These are phyloP conservation scores for Huntiella moniliformis DNA, from an alignment of 2,329 filamentous ascomycete genomes.

Conservation along the genomic window DNA sequence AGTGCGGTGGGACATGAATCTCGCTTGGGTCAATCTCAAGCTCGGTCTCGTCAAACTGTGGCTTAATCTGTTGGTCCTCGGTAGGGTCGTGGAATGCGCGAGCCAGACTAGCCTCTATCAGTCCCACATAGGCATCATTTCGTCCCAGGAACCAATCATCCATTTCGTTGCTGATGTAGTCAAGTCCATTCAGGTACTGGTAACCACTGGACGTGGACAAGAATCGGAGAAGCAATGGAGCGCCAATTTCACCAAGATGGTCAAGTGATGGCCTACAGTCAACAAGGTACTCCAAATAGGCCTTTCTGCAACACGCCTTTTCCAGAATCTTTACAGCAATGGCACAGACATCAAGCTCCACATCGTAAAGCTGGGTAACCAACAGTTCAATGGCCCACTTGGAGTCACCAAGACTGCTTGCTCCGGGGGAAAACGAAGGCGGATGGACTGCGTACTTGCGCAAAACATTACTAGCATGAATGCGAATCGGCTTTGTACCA, in stretches of 20 bases:
- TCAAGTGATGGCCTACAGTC: conserved; percentile 88
- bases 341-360: conserved; percentile 89
- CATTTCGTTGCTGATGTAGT: conserved; percentile 99
- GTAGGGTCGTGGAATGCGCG: conserved; percentile 57
- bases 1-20: conserved; percentile 75
- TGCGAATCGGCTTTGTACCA: conserved; percentile 77
- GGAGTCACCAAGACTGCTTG: conserved; percentile 32
- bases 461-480: conserved; percentile 70
- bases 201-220: conserved; percentile 92
- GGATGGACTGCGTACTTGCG: conserved; percentile 60
- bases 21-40: conserved; percentile 39
- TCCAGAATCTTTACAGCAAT: conserved; percentile 94
- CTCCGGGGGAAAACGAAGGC: conserved; percentile 13
- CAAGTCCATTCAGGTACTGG: conserved; percentile 86
- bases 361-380: conserved; percentile 97
- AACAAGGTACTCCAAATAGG: conserved; percentile 85
- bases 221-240: conserved; percentile 78
- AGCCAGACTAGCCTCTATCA: conserved; percentile 90
- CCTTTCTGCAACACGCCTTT: conserved; percentile 85
- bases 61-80: conserved; percentile 38
- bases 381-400: conserved; percentile 93
- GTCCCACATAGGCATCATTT: conserved; percentile 85
- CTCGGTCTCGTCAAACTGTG: conserved; percentile 39
- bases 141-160: conserved; percentile 97
- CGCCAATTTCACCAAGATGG: conserved; percentile 90